Percentiles rank a stretch among this genome's conserved stretches.
These are phyloP conservation scores for Phycomyces blakesleeanus DNA, from an alignment of 192 early-diverging fungal species.

Conservation along the genomic window DNA sequence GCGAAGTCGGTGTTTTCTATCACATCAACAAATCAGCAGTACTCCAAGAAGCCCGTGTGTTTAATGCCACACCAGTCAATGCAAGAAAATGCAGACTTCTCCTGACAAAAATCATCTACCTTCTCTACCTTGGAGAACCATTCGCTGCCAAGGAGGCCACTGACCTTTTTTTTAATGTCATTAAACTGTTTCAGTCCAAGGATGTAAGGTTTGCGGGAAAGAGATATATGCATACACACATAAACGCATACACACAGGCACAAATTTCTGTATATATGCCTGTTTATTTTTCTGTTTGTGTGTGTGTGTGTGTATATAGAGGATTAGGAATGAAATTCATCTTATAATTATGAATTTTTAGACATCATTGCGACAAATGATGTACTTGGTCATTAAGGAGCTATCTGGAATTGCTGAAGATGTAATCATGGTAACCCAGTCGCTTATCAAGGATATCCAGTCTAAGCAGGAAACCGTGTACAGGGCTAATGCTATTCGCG, in stretches of 20 bases:
- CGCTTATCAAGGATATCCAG: slow-evolving; percentile 95
- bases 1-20: slow-evolving; percentile 77
- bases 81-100: slow-evolving; percentile 89
- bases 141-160: slow-evolving; percentile 96
- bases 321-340: slow-evolving; percentile 1
- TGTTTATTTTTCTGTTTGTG: no score
- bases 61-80: slow-evolving; percentile 96
- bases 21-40: slow-evolving; percentile 91
- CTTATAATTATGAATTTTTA: slow-evolving; percentile 30
- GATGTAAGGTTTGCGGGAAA: slow-evolving; percentile 57
- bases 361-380: slow-evolving; percentile 93
- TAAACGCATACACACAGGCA: no score
- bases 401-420: slow-evolving; percentile 89
- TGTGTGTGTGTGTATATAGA: neutral
- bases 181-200: slow-evolving; percentile 94
- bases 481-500: slow-evolving; percentile 93
- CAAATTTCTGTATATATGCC: no score
- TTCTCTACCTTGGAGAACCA: slow-evolving; percentile 85
- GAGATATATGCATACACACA: neutral
- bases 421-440: slow-evolving; percentile 96
- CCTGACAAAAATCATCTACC: slow-evolving; percentile 90
- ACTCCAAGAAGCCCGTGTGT: slow-evolving; percentile 93
- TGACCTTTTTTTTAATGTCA: slow-evolving; percentile 95
- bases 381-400: slow-evolving; percentile 97
- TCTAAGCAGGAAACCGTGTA: slow-evolving; percentile 88